These are phyloP conservation scores for Crithidia bombi DNA, from an alignment of 208 protist genomes.

Conservation along the genomic window DNA sequence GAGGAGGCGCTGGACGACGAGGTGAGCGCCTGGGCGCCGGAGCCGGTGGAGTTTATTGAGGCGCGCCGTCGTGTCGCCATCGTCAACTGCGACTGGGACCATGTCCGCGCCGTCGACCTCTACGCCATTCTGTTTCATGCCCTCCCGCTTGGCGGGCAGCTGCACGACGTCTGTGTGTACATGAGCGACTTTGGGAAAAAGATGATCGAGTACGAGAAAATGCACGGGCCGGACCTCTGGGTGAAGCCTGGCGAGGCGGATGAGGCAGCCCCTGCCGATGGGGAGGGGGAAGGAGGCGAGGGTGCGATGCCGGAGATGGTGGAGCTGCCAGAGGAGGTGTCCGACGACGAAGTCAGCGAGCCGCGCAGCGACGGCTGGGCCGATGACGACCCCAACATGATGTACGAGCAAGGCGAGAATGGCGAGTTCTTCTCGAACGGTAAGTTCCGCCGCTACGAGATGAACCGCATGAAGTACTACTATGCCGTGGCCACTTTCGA, in stretches of 20 bases:
- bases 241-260: conserved; percentile 52
- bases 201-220: conserved; percentile 89
- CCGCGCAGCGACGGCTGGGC: conserved; percentile 65
- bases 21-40: conserved; percentile 68
- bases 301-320: conserved; percentile 31
- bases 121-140: conserved; percentile 96
- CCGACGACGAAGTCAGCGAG: conserved; percentile 55
- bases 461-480: conserved; percentile 95
- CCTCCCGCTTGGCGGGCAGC: conserved; percentile 92
- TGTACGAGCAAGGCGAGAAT: conserved; percentile 78
- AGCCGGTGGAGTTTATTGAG: conserved; percentile 81
- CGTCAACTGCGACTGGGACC: conserved; percentile 97
- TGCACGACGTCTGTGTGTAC: conserved; percentile 93
- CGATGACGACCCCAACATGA: conserved; percentile 79
- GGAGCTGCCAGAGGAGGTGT: conserved; percentile 45
- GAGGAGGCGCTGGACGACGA: conserved; percentile 60
- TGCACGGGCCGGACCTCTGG: conserved; percentile 88
- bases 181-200: conserved; percentile 95
- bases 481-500: conserved; percentile 98
- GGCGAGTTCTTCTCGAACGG: conserved; percentile 91
- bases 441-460: conserved; percentile 94
- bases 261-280: conserved; percentile 5
- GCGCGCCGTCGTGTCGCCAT: conserved; percentile 91
- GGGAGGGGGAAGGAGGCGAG: conserved; percentile 4
- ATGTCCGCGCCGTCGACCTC: conserved; percentile 94